Evolutionary conservation across 2,329 filamentous ascomycete species (phyloP), one percentile per base, ranked within the genome.

Genomic region (Cercospora citrullina): DNA sequence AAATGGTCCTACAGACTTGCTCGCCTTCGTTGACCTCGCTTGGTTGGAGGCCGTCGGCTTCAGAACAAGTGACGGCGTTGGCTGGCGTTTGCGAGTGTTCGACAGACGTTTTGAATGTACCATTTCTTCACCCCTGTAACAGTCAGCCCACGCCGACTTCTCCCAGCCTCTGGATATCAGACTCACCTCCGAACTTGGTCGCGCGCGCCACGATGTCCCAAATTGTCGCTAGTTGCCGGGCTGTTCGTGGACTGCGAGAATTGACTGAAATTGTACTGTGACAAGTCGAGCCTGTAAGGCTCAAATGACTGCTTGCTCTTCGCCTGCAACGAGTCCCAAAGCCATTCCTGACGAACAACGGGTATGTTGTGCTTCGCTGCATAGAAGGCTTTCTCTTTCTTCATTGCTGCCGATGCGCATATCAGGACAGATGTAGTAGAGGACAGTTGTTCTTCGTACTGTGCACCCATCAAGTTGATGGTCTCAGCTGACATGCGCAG

Each of bases 401-500:
- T 93, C 26, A 76, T 77, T 28, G 78, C 75, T 1, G 83, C 82
- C 4, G 72, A 48, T 79, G 83, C 84, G 66, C 88, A 87, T n/a
- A 99, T 80, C 2, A 99, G 83, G 18, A 98, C 83, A 14, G 90
- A 92, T n/a, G 88, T 88, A 36, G 87, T 86, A 0, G 87, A 82
- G 3, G 89, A 90, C 53, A 98, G 86, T 63, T 89, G 86, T 77
- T 97, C 92, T 45, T 92, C 88, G 78, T 96, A 97, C 12, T 81
- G 87, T 10, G 90, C 95, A 7, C 95, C 87, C 84, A 81, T 76
- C 42, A 96, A 86, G 42, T 84, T 85, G 28, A 96, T 85, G 2
- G 90, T 84, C 78, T 92, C 93, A 23, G 91, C 90, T 33, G 97
- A 84, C 78, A 98, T 95, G 72, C 94, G 85, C 9, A 97, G 85